Base-by-base conservation (phyloP, 345 rosid genomes). In the Clarkia xantiana region DNA sequence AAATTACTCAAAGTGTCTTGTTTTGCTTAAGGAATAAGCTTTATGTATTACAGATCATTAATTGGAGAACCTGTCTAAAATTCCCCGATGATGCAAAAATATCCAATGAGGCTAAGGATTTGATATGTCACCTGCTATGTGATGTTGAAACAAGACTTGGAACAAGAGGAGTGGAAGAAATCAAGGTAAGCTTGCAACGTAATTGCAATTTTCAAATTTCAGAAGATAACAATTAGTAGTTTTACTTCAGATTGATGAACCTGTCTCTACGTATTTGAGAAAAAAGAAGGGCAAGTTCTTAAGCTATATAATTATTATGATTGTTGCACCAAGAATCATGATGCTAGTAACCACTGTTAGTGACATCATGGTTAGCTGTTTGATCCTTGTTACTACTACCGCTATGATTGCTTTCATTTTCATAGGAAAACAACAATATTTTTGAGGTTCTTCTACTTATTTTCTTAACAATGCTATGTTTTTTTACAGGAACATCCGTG, bases 31-130 rank as follows among this genome's bases (percentile, higher is more conserved):
- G 45, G 14, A 25, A 13, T 44, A 56, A 53, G 45, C 47, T 36
- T 58, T 44, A 42, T 63, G 4, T 75, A 45, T 40, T 42, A 64
- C 71, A 86, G 97, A 86, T 90, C 60, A 76, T 90, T 51, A 83
- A 81, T 54, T 90, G 97, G 97, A 83, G 68, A 68, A 78, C 88
- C 52, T 86, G 94, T 69, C 77, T 90, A 57, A 90, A 86, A 67
- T 90, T 90, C 68, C 97, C 96, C 20, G 97, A 90, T 19, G 94
- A 86, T 61, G 89, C 83, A 45, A 83, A 74, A 60, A 72, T 90
- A 68, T 86, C 97, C 49, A 59, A 73, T 43, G 94, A 86, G 64
- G 93, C 96, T 47, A 79, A 71, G 68, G 94, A 86, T 68, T 74
- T 86, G 57, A 83, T 90, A 51, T 79, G 86, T 66, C 84, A 70